Evolutionary conservation across 208 protist genomes (phyloP).

Genomic region (Leishmania amazonensis): DNA sequence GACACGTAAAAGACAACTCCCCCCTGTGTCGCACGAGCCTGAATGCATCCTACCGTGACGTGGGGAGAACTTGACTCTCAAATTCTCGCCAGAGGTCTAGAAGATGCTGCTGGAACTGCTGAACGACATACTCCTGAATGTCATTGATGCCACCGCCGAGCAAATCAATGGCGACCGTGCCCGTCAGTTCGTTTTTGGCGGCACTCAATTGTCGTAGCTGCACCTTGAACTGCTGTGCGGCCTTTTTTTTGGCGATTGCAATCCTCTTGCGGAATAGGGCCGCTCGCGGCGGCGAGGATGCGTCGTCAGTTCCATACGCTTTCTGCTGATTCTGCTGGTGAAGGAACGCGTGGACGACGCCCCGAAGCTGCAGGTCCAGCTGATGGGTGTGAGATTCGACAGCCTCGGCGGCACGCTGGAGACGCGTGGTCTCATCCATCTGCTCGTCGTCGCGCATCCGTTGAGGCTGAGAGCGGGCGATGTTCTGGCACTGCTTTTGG

Average conservation of each 20-base stretch:
- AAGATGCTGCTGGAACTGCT: slow-evolving; percentile 8
- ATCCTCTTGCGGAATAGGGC: slow-evolving; percentile 1
- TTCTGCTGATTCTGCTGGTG: not conserved
- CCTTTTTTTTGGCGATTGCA: slow-evolving; percentile 12
- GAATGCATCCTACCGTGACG: not conserved
- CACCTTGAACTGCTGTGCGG: slow-evolving; percentile 19
- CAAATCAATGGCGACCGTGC: not conserved
- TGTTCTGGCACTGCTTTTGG: not conserved
- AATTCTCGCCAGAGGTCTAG: slow-evolving; percentile 1
- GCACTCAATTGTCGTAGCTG: not conserved
- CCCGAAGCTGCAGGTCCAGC: slow-evolving; percentile 58
- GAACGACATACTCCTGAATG: not conserved
- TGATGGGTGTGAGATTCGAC: slow-evolving; percentile 12
- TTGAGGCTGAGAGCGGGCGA: not conserved
- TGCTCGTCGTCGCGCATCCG: not conserved
- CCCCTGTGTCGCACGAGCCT: not conserved
- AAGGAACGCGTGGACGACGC: slow-evolving; percentile 38
- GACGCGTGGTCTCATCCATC: not conserved
- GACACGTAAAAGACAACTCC: not conserved
- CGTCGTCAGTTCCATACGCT: not conserved
- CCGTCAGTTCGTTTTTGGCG: too few relatives aligned
- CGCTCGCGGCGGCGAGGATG: not conserved
- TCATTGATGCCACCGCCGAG: not conserved
- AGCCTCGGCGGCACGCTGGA: not conserved
- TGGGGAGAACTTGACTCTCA: not conserved